Percentiles rank a stretch among this genome's conserved stretches.
Conservation (phyloP, 2,329 filamentous ascomycete species). For the Macrophomina tecta region DNA sequence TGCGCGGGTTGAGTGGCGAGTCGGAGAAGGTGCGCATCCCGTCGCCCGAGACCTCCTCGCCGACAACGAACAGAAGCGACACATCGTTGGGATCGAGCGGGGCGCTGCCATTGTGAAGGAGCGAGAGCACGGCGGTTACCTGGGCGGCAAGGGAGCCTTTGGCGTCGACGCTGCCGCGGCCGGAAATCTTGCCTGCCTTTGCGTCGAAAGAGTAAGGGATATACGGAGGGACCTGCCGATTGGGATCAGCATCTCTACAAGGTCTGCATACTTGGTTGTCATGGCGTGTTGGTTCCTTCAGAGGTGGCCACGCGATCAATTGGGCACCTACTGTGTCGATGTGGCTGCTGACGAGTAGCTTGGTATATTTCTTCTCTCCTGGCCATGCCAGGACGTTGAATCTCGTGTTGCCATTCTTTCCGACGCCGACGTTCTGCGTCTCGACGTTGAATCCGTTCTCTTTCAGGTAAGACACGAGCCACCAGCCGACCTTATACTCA, state of each 20-base stretch:
- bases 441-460: conserved; percentile 67
- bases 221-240: conserved; percentile 66
- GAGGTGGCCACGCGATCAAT: too few relatives aligned
- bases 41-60: conserved; percentile 80
- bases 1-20: conserved; percentile 47
- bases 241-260: neutral
- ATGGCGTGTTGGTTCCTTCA: neutral
- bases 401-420: conserved; percentile 45
- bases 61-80: conserved; percentile 70
- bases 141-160: conserved; percentile 71
- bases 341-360: conserved; percentile 75
- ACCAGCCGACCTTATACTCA: conserved; percentile 72
- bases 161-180: conserved; percentile 73
- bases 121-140: conserved; percentile 68
- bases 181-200: conserved; percentile 63
- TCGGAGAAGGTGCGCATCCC: conserved; percentile 72
- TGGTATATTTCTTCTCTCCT: conserved; percentile 56
- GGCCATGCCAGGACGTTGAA: conserved; percentile 80
- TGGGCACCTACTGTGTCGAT: conserved; percentile 68
- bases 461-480: conserved; percentile 71
- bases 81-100: conserved; percentile 49
- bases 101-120: conserved; percentile 50
- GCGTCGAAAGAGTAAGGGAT: conserved; percentile 67
- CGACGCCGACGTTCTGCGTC: conserved; percentile 55
- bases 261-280: neutral